These are phyloP conservation scores for Annulohypoxylon nitens DNA, from an alignment of 495 filamentous ascomycete genomes.

Conservation along the genomic window DNA sequence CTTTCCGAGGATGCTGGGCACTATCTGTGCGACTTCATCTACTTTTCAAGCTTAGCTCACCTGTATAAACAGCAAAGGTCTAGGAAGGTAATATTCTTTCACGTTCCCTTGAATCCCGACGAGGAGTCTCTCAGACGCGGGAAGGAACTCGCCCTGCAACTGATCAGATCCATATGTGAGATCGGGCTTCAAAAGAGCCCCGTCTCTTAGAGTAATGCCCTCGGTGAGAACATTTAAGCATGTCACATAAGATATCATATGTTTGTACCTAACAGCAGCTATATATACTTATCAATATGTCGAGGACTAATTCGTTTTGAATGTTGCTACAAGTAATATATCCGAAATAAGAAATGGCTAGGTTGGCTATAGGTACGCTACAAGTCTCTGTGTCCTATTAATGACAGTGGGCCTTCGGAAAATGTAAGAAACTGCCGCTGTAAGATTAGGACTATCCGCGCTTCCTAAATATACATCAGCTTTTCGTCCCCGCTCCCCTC, in stretches of 20 bases:
- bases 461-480: not conserved
- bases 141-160: slow-evolving; percentile 70
- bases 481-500: not conserved
- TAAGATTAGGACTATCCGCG: not conserved
- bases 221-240: not conserved
- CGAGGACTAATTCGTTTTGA: not conserved
- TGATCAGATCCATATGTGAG: slow-evolving; percentile 76
- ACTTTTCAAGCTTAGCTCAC: slow-evolving; percentile 77
- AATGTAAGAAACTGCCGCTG: not conserved
- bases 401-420: not conserved
- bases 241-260: slow-evolving; percentile 4
- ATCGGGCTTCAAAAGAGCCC: slow-evolving; percentile 50
- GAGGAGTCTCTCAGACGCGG: slow-evolving; percentile 70
- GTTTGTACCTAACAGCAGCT: slow-evolving; percentile 14
- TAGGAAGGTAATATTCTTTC: slow-evolving; percentile 78
- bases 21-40: slow-evolving; percentile 90
- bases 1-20: slow-evolving; percentile 81
- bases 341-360: not conserved
- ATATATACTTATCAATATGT: slow-evolving; percentile 8
- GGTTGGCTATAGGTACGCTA: no score
- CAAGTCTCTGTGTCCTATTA: not conserved
- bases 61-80: slow-evolving; percentile 63
- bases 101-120: slow-evolving; percentile 75
- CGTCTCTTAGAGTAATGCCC: not conserved
- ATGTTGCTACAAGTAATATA: not conserved